phyloP scores from a whole-genome alignment of 2,329 filamentous ascomycete species.

The Aspergillus hortae region DNA sequence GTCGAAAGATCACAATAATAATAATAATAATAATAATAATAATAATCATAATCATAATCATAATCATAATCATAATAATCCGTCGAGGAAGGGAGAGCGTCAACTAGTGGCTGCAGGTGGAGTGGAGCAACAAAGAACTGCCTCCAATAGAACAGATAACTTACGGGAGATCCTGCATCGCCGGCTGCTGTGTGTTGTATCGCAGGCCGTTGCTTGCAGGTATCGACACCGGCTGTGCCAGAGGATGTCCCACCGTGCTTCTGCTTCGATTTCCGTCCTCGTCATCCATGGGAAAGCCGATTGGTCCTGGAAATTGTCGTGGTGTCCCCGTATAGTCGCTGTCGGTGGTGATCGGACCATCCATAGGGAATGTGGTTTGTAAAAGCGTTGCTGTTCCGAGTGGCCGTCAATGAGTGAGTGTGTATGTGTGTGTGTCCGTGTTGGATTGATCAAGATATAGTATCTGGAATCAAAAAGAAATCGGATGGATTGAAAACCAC shows the following conservation, averaged over 20 bases:
- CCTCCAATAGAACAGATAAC: constrained; percentile 43
- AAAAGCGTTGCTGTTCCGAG: constrained; percentile 27
- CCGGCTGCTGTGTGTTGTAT: constrained; percentile 51
- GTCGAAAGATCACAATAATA: neutral
- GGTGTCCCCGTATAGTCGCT: constrained; percentile 38
- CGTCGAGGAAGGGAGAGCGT: constrained; percentile 14
- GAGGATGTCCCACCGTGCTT: constrained; percentile 45
- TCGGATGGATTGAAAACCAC: constrained; percentile 1
- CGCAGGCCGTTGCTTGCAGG: constrained; percentile 47
- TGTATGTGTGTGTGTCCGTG: too few relatives aligned
- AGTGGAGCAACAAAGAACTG: constrained; percentile 29
- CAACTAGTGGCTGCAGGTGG: constrained; percentile 29
- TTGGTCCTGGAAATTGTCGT: constrained; percentile 31
- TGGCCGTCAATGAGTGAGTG: neutral
- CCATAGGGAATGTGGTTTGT: constrained; percentile 36
- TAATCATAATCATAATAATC: neutral
- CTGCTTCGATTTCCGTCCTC: constrained; percentile 52
- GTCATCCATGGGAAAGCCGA: constrained; percentile 35
- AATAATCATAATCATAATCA: too few relatives aligned
- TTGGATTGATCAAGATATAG: neutral
- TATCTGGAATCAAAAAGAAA: neutral
- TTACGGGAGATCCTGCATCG: constrained; percentile 53
- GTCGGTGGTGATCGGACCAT: constrained; percentile 37
- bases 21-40: neutral
- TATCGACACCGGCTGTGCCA: constrained; percentile 44